Evolutionary conservation across 352 stramenopile genomes (phyloP).

Genomic region (Elongisporangium undulatum): DNA sequence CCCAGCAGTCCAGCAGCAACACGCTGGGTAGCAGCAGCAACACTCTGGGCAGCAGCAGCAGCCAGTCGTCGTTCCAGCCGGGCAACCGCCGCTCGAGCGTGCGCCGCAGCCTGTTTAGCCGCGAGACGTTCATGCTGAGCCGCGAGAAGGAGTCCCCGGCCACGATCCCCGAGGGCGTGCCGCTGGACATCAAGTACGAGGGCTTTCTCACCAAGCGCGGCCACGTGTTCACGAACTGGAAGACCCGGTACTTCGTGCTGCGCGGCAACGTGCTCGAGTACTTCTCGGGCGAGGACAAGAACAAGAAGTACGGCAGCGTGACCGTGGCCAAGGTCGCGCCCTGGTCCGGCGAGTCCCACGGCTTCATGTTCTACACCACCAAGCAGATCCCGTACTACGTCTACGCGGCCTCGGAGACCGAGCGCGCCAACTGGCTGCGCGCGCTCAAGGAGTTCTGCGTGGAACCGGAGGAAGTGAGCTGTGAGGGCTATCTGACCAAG

Average conservation of each 20-base stretch:
- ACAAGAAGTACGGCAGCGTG: slow-evolving; percentile 82
- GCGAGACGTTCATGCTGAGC: slow-evolving; percentile 72
- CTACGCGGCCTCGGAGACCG: slow-evolving; percentile 75
- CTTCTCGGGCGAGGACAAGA: slow-evolving; percentile 80
- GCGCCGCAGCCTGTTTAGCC: slow-evolving; percentile 71
- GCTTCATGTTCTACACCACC: slow-evolving; percentile 89
- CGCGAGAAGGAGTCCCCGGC: slow-evolving; percentile 64
- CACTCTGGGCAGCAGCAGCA: slow-evolving; percentile 25
- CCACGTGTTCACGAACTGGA: slow-evolving; percentile 89
- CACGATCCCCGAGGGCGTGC: slow-evolving; percentile 23
- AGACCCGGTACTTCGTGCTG: slow-evolving; percentile 87
- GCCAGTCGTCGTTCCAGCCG: slow-evolving; percentile 17
- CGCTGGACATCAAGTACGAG: slow-evolving; percentile 64
- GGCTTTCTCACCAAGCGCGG: slow-evolving; percentile 85
- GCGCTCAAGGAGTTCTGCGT: slow-evolving; percentile 84
- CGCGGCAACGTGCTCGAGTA: slow-evolving; percentile 82
- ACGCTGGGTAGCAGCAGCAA: slow-evolving; percentile 13
- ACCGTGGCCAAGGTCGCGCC: slow-evolving; percentile 83
- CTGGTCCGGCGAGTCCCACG: slow-evolving; percentile 81
- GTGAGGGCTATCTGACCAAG: slow-evolving; percentile 84
- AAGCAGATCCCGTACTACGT: slow-evolving; percentile 90
- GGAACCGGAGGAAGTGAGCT: slow-evolving; percentile 80
- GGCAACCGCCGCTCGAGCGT: slow-evolving; percentile 42
- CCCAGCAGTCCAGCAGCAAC: slow-evolving; percentile 23
- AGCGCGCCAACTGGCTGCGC: slow-evolving; percentile 75